Percentiles rank a stretch among this genome's conserved stretches.
Evolutionary conservation across 1,284 basidiomycete species (phyloP).

Genomic region (Apiotrichum akiyoshidainum): DNA sequence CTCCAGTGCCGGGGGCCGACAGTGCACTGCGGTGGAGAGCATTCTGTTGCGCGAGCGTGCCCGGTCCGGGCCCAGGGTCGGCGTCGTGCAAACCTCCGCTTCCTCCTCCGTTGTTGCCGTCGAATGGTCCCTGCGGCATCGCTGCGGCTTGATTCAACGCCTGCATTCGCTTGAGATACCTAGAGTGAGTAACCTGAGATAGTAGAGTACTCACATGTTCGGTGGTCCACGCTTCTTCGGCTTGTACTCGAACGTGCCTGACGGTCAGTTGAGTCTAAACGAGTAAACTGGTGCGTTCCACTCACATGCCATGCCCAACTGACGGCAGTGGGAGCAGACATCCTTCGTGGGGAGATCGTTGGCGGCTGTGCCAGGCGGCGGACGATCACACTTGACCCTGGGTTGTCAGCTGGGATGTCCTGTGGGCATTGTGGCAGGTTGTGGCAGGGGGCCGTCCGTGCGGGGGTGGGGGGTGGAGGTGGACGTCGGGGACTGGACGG

Average conservation of each 20-base stretch:
- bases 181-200: background rate
- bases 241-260: conserved; percentile 76
- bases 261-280: background rate
- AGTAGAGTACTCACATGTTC: conserved; percentile 63
- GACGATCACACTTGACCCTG: conserved; percentile 48
- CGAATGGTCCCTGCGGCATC: background rate
- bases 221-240: conserved; percentile 87
- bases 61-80: conserved; percentile 20
- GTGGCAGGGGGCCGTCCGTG: background rate
- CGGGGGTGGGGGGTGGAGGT: background rate
- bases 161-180: conserved; percentile 28
- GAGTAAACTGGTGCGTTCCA: background rate
- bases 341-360: conserved; percentile 24
- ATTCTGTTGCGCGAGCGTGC: conserved; percentile 22
- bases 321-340: conserved; percentile 62
- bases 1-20: conserved; percentile 8
- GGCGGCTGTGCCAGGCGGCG: conserved; percentile 28
- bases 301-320: conserved; percentile 70
- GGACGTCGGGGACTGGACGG: background rate
- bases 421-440: too few species aligned
- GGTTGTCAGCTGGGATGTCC: conserved; percentile 4
- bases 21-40: conserved; percentile 17
- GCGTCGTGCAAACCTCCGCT: background rate
- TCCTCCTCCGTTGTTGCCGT: background rate
- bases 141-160: conserved; percentile 14